These are phyloP conservation scores for Nothophaeocryptopus gaeumannii DNA, from an alignment of 2,329 filamentous ascomycete genomes.

Conservation along the genomic window DNA sequence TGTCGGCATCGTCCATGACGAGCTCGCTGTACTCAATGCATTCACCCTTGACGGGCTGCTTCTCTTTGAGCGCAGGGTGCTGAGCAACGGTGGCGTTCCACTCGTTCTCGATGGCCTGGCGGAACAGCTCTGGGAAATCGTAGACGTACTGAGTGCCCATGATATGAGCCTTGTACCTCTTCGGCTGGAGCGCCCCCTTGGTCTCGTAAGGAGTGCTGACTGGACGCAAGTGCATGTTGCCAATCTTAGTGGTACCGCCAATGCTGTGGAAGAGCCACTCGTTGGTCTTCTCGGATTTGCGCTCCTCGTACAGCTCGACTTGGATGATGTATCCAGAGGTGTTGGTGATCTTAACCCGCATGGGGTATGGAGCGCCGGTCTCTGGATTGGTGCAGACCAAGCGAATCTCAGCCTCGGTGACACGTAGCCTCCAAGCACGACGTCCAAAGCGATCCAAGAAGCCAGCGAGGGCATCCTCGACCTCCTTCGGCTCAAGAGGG, in stretches of 20 bases:
- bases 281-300: conserved; percentile 89
- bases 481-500: conserved; percentile 82
- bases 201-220: conserved; percentile 92
- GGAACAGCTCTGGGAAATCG: conserved; percentile 98
- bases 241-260: conserved; percentile 90
- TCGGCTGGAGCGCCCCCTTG: conserved; percentile 97
- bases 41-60: conserved; percentile 80
- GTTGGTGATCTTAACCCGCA: conserved; percentile 96
- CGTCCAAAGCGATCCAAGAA: conserved; percentile 96
- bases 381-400: conserved; percentile 92
- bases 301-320: conserved; percentile 95
- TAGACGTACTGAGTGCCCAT: conserved; percentile 99
- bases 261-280: conserved; percentile 99
- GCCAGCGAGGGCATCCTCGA: conserved; percentile 87
- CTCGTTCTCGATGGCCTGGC: conserved; percentile 93
- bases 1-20: conserved; percentile 90
- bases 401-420: conserved; percentile 95
- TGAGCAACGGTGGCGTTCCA: conserved; percentile 76
- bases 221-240: conserved; percentile 87
- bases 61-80: conserved; percentile 70
- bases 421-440: conserved; percentile 91
- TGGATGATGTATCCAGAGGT: conserved; percentile 97
- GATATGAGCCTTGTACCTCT: conserved; percentile 97
- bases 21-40: conserved; percentile 94
- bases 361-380: conserved; percentile 81